Conservation (phyloP, 2,329 filamentous ascomycete genomes). For the Aspergillus sojae region DNA sequence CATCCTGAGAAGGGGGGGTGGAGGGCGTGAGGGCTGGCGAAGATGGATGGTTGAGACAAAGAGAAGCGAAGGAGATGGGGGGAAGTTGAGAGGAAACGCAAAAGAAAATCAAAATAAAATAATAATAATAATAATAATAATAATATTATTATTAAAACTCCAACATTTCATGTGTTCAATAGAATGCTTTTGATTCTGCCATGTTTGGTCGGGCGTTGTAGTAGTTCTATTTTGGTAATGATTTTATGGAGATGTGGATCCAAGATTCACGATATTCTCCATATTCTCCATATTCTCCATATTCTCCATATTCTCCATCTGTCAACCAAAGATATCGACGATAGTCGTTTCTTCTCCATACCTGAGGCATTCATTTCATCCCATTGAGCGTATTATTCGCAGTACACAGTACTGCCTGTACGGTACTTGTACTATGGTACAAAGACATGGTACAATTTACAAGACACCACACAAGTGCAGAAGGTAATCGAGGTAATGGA, state of each 20-base stretch:
- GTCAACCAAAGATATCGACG: neutral
- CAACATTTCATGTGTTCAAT: neutral
- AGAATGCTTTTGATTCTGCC: neutral
- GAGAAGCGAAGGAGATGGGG: neutral
- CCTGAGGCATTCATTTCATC: neutral
- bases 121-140: neutral
- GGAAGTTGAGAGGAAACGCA: neutral
- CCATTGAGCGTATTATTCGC: neutral
- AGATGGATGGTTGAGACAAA: neutral
- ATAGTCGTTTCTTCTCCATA: neutral
- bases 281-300: neutral
- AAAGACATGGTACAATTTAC: neutral
- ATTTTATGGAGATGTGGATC: neutral
- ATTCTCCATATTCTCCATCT: neutral
- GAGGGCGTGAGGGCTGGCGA: neutral
- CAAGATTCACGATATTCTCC: neutral
- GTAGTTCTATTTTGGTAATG: neutral
- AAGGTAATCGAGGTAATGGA: neutral
- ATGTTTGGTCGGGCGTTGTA: neutral
- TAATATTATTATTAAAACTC: neutral
- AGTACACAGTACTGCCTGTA: neutral
- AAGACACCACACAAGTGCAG: neutral
- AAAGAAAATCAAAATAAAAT: neutral
- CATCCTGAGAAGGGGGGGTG: neutral
- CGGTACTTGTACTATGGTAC: neutral